Evolutionary conservation across 164 flowering plant genomes (phyloP).

Genomic region (Chloranthus sessilifolius): DNA sequence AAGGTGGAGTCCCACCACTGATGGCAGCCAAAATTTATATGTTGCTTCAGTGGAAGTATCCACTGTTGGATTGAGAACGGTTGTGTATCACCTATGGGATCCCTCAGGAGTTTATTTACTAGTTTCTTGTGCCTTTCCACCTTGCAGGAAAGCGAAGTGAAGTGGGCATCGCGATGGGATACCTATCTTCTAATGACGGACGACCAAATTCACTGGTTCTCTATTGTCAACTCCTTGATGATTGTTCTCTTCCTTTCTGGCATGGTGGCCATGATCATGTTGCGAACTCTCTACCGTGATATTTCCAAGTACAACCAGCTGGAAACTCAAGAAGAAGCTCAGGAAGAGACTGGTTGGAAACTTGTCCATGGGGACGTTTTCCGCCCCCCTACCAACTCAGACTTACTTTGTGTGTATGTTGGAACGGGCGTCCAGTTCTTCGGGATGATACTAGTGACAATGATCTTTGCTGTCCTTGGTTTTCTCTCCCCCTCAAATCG

Average conservation of each 20-base stretch:
- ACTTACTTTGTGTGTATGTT: slow-evolving; percentile 13
- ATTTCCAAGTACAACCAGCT: slow-evolving; percentile 11
- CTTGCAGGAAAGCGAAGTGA: slow-evolving; percentile 6
- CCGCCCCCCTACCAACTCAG: slow-evolving; percentile 13
- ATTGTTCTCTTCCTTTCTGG: slow-evolving; percentile 10
- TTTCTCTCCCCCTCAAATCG: slow-evolving; percentile 36
- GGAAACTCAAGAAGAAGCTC: slow-evolving; percentile 9
- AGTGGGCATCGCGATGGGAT: slow-evolving; percentile 13
- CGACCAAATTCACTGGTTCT: slow-evolving; percentile 13
- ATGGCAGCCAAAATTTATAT: too few species aligned
- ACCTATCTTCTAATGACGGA: slow-evolving; percentile 8
- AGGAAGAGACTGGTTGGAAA: slow-evolving; percentile 11
- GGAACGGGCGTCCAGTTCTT: slow-evolving; percentile 17
- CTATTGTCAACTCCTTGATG: slow-evolving; percentile 9
- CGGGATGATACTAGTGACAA: slow-evolving; percentile 37
- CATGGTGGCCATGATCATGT: slow-evolving; percentile 10
- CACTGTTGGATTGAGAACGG: too few species aligned
- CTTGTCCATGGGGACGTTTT: slow-evolving; percentile 16
- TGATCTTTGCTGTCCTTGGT: slow-evolving; percentile 74
- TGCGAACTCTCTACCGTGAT: slow-evolving; percentile 9
- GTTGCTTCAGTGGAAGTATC: too few species aligned
- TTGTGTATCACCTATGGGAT: too few species aligned
- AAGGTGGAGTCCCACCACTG: too few species aligned
- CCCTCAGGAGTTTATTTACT: neutral
- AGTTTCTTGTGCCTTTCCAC: neutral